These are phyloP conservation scores for Moesziomyces globuligerus DNA, from an alignment of 1,284 basidiomycete genomes.

Conservation along the genomic window DNA sequence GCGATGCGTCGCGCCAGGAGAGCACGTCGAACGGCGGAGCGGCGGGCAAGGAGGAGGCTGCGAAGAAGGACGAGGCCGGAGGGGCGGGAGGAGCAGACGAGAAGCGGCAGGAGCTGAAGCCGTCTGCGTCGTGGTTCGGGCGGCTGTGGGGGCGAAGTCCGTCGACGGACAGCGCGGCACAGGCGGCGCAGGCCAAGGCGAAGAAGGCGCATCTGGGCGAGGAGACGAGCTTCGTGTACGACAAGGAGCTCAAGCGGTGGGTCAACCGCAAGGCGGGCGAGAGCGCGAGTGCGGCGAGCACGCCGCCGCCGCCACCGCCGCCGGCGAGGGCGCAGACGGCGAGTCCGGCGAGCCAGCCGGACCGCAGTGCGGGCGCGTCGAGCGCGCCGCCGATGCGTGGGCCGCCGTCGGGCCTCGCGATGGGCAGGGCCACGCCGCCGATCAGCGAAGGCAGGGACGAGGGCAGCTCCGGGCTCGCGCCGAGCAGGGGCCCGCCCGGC, in stretches of 20 bases:
- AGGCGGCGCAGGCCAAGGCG: constrained; percentile 56
- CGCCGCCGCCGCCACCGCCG: constrained; percentile 61
- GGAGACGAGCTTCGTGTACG: constrained; percentile 89
- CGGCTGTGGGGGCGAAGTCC: constrained; percentile 69
- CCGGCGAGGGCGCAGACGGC: constrained; percentile 52
- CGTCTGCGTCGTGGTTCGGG: constrained; percentile 76
- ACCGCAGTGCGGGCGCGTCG: constrained; percentile 27
- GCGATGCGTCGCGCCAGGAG: constrained; percentile 21
- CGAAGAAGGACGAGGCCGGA: constrained; percentile 12
- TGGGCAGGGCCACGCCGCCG: constrained; percentile 38
- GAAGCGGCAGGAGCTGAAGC: constrained; percentile 54
- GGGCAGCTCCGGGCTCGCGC: constrained; percentile 30
- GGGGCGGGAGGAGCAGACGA: constrained; percentile 22
- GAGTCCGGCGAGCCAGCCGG: constrained; percentile 54
- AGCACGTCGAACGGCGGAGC: constrained; percentile 20
- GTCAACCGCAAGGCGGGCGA: constrained; percentile 83
- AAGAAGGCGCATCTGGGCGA: constrained; percentile 86
- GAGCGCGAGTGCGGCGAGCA: constrained; percentile 44
- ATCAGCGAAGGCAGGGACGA: constrained; percentile 43
- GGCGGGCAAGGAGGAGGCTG: constrained; percentile 11
- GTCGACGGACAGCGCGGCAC: constrained; percentile 66
- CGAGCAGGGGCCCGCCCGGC: constrained; percentile 18
- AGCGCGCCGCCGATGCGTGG: constrained; percentile 40
- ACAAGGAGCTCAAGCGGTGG: constrained; percentile 94
- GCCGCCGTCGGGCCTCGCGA: constrained; percentile 19